Evolutionary conservation across 164 flowering plant species (phyloP), one percentile per base, ranked within the genome.

Genomic region (Cinnamomum micranthum): DNA sequence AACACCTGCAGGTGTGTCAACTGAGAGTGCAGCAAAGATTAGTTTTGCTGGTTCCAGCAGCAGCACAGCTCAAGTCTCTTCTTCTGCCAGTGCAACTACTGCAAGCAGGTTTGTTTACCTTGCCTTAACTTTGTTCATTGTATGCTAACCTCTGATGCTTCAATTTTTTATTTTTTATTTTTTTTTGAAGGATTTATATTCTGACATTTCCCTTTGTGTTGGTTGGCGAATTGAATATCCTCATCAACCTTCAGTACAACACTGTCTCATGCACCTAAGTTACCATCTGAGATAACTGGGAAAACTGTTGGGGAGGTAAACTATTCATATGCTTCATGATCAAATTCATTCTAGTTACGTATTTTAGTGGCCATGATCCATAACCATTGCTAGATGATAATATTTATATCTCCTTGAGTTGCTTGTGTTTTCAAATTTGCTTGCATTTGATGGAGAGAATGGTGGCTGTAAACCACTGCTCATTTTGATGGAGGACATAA

Each of bases 231-330:
- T 72, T 91, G 98, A 80, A 81, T 88, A 50, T 80, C 80, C 70
- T 23, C 90, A 72, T 76, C 93, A 68, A 79, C 88, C 75, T 79
- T 77, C 51, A 85, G 76, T 58, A 50, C 89, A 71, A 77, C 88
- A 2, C 81, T 78, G 71, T 63, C 88, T 55, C 59, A 87, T 70
- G 74, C 88, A 60, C 99, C 97, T 33, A 95, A 93, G 76, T 80
- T 93, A 79, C 99, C 99, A 70, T 95, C 99, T 74, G 98, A 92
- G 82, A 92, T 95, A 65, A 91, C 90, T 47, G 99, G 99, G 71
- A 91, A 88, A 84, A 88, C 97, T 80, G 97, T 93, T 75, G 99
- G 92, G 76, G 99, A 95, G 98, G 99, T 93, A 86, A 11, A 13
- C 28, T 55, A 6, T 73, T 24, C 41, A 22, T 72, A 55, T 24